Evolutionary conservation across 495 filamentous ascomycete genomes (phyloP), one percentile per base, ranked within the genome.

Genomic region (Symbiotaphrina buchneri): DNA sequence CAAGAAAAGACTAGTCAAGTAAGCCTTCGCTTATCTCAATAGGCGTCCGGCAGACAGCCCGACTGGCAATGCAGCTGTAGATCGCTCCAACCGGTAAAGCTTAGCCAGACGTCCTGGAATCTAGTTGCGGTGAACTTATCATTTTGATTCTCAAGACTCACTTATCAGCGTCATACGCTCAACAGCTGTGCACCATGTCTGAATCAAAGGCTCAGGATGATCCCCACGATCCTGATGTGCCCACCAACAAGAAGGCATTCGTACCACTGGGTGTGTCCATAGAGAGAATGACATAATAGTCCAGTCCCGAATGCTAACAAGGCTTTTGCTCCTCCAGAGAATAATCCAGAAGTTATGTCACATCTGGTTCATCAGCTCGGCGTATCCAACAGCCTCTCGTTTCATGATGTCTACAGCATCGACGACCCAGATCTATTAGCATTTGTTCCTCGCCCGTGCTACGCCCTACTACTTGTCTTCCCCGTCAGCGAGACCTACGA

Each of bases 331-430:
- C 3, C 1, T 10, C 18, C 41, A 71, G 68, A 73, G 39, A 72
- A 71, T 49, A 74, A 72, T 36, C 68, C 68, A 10, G 61, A 66
- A 28, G 59, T 71, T 8, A 58, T 71, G 46, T 45, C 51, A 10
- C 46, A 42, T 18, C 58, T 74, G 23, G 48, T 63, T 16, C 51
- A 56, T 33, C 65, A 61, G 13, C 55, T 74, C 7, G 60, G 60
- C 16, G 45, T 74, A 8, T 59, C 59, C 14, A 39, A 39, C 15
- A 43, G 42, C 5, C 53, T 74, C 4, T 46, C 47, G 24, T 74
- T 71, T 44, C 60, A 71, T 42, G 68, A 74, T 43, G 54, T 74
- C 32, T 53, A 56, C 39, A 55, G 51, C 43, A 51, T 64, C 27
- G 55, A 60, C 43, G 55, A 63, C n/a, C 57, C 59, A 0, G 60